A percentile compares a stretch with the other conserved stretches of the same genome.
phyloP scores from a whole-genome alignment of 1,139 yeast species.

The Hyphopichia buzzinii region DNA sequence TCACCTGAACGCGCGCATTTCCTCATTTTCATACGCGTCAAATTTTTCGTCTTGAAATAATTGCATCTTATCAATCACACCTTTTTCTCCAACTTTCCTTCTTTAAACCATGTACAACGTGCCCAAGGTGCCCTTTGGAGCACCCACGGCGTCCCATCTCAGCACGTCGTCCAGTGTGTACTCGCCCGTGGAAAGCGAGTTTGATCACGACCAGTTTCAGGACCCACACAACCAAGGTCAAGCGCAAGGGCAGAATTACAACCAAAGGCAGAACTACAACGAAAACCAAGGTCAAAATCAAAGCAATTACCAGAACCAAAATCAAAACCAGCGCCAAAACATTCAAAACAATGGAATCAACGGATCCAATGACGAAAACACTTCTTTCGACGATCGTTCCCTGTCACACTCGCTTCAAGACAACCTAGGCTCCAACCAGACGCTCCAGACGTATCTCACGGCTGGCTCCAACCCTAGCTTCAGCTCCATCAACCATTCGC shows the following conservation, averaged over 20 bases:
- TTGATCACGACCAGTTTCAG: constrained; percentile 10
- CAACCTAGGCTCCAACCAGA: constrained; percentile 19
- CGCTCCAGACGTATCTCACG: constrained; percentile 26
- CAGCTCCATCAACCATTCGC: constrained; percentile 32
- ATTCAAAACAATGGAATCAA: background rate
- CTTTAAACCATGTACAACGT: constrained; percentile 2
- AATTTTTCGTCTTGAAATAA: background rate
- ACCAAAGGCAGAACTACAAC: constrained; percentile 9
- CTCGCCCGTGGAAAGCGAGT: constrained; percentile 23
- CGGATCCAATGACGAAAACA: background rate
- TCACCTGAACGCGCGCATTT: background rate
- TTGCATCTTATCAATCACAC: no score
- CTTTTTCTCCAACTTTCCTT: background rate
- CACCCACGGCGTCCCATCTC: constrained; percentile 12
- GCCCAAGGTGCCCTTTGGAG: constrained; percentile 3
- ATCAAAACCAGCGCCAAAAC: background rate
- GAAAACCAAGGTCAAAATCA: constrained; percentile 13
- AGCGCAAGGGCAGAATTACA: constrained; percentile 1
- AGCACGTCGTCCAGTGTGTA: constrained; percentile 37
- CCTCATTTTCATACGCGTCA: background rate
- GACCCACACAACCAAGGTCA: background rate
- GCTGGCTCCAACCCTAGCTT: constrained; percentile 28
- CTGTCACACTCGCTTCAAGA: background rate
- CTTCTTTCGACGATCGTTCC: background rate
- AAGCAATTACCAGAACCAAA: background rate